Conservation (phyloP, 306 rosid genomes). For the Urtica urens region DNA sequence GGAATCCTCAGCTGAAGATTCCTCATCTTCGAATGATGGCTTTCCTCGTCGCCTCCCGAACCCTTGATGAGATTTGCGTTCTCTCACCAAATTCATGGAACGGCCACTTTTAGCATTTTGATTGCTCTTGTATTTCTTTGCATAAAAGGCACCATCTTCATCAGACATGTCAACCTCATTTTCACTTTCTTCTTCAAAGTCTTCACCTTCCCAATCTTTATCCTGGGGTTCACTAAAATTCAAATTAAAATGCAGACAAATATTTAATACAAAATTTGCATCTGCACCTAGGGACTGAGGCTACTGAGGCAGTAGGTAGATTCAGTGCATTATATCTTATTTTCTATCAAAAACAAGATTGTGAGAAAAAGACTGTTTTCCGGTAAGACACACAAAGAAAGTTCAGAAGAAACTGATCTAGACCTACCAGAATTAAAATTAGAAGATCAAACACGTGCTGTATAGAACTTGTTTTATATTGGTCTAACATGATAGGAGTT, state of each 20-base stretch:
- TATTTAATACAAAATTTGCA: not conserved
- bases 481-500: too few relatives aligned
- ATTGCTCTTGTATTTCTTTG: conserved; percentile 51
- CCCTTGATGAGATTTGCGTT: conserved; percentile 40
- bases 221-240: conserved; percentile 41
- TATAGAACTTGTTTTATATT: too few relatives aligned
- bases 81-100: conserved; percentile 41
- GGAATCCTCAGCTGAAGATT: conserved; percentile 63
- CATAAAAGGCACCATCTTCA: conserved; percentile 64
- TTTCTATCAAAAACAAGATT: too few relatives aligned
- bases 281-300: conserved; percentile 2
- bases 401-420: too few relatives aligned
- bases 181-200: conserved; percentile 57
- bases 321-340: too few relatives aligned
- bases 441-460: too few relatives aligned
- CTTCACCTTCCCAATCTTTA: conserved; percentile 84
- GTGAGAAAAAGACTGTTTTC: too few relatives aligned
- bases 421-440: too few relatives aligned
- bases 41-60: conserved; percentile 55
- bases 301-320: too few relatives aligned
- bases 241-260: conserved; percentile 19
- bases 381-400: too few relatives aligned
- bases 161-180: conserved; percentile 60
- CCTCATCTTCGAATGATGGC: conserved; percentile 71
- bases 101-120: conserved; percentile 44